Conservation (phyloP, 495 filamentous ascomycete genomes). For the Neurospora sp. region DNA sequence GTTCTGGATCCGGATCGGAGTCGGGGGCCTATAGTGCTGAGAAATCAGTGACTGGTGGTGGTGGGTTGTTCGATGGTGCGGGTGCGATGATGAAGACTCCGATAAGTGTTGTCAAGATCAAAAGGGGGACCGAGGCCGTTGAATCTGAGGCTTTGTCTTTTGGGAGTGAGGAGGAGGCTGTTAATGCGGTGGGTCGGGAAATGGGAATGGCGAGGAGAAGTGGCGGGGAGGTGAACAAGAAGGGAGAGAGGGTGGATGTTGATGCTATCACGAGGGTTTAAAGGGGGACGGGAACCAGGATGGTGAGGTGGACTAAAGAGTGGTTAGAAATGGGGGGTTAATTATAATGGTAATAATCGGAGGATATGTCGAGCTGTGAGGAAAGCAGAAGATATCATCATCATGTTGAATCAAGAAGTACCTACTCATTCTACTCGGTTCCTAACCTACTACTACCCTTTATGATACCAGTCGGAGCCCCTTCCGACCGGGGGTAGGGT, state of each 20-base stretch:
- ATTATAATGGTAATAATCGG: not conserved
- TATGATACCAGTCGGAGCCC: too few relatives aligned
- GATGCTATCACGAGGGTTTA: not conserved
- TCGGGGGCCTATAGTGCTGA: not conserved
- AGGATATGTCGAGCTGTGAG: not conserved
- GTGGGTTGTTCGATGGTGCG: not conserved
- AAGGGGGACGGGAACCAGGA: not conserved
- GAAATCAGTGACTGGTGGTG: not conserved
- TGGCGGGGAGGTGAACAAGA: not conserved
- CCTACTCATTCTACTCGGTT: not conserved
- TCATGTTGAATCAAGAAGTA: not conserved
- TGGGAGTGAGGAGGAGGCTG: not conserved
- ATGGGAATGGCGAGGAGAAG: not conserved
- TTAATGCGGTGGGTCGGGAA: not conserved
- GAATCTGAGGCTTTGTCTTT: not conserved
- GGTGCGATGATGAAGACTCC: not conserved
- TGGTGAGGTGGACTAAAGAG: not conserved
- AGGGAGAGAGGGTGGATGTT: not conserved
- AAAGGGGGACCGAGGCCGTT: not conserved
- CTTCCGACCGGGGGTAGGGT: too few relatives aligned
- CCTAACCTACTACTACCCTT: not conserved
- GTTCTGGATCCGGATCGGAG: not conserved
- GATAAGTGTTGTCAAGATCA: not conserved
- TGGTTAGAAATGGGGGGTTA: not conserved
- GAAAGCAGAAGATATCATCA: not conserved